Evolutionary conservation across 2,329 filamentous ascomycete species (phyloP).

Genomic region (Trichoderma sp.): DNA sequence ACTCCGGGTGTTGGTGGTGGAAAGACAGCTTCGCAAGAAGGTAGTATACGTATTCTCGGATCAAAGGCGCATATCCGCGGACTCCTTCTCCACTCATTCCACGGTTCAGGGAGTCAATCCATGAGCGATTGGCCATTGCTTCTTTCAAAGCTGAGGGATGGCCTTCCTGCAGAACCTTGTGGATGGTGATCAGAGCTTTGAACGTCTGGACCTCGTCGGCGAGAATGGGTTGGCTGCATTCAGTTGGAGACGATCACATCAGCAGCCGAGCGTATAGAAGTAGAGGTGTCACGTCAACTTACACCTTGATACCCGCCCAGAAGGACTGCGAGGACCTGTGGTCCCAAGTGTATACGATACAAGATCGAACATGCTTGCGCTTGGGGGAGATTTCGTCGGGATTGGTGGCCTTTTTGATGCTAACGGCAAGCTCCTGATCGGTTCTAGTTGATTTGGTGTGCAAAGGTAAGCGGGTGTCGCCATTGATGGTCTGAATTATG

Average conservation of each 20-base stretch:
- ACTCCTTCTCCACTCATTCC: conserved; percentile 82
- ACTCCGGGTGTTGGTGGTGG: conserved; percentile 94
- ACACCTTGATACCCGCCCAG: conserved; percentile 99
- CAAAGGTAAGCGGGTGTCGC: conserved; percentile 8
- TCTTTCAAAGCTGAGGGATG: conserved; percentile 87
- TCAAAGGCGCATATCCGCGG: conserved; percentile 87
- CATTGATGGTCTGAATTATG: neutral
- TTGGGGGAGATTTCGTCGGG: conserved; percentile 70
- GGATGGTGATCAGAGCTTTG: conserved; percentile 95
- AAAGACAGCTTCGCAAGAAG: conserved; percentile 94
- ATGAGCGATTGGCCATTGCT: conserved; percentile 83
- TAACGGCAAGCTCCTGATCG: conserved; percentile 70
- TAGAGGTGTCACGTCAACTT: conserved; percentile 47
- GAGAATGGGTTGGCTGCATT: conserved; percentile 83
- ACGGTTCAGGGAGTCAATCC: conserved; percentile 90
- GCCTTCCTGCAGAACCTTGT: conserved; percentile 96
- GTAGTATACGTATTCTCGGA: conserved; percentile 96
- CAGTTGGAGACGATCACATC: conserved; percentile 7
- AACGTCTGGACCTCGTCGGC: conserved; percentile 99
- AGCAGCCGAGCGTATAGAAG: neutral
- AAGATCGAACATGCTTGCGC: conserved; percentile 94
- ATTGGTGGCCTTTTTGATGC: conserved; percentile 72
- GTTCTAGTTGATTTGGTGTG: conserved; percentile 51
- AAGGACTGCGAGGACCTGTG: conserved; percentile 94
- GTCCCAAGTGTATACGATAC: conserved; percentile 99